Conservation (phyloP, 1,284 basidiomycete species). For the Boletellus sp. region DNA sequence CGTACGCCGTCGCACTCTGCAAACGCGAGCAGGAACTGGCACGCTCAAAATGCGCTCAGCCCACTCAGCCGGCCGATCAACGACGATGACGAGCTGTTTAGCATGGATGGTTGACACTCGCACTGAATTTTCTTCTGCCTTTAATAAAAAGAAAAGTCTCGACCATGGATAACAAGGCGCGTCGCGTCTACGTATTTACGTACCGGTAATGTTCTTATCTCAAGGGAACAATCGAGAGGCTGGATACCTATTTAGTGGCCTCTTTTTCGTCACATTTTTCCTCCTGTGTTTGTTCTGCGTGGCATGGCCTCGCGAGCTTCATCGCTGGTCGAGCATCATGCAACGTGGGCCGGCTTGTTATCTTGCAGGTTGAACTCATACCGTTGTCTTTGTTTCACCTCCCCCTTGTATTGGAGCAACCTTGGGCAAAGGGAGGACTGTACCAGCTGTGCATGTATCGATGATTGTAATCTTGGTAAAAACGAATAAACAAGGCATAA, state of each 20-base stretch:
- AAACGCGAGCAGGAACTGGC: constrained; percentile 40
- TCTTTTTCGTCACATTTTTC: not conserved
- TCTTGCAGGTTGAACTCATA: constrained; percentile 19
- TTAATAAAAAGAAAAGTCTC: not conserved
- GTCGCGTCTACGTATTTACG: constrained; percentile 23
- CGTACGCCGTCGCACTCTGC: constrained; percentile 38
- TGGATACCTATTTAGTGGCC: constrained; percentile 31
- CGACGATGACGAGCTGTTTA: constrained; percentile 66
- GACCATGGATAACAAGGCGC: constrained; percentile 13
- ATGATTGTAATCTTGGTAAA: constrained; percentile 19
- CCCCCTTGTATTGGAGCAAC: constrained; percentile 12
- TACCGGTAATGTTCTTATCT: constrained; percentile 24
- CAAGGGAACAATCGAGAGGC: constrained; percentile 25
- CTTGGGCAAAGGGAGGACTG: constrained; percentile 11
- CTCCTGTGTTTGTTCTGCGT: not conserved
- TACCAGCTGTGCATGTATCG: constrained; percentile 23
- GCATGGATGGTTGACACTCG: constrained; percentile 50
- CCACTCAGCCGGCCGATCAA: constrained; percentile 57
- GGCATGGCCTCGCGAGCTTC: constrained; percentile 5
- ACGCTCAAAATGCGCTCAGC: constrained; percentile 40
- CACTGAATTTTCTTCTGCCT: not conserved
- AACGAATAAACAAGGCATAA: not conserved
- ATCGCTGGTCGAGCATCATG: not conserved
- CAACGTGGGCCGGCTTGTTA: not conserved
- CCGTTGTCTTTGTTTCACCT: constrained; percentile 11